Evolutionary conservation across 441 rosid species (phyloP), one percentile per base, ranked within the genome.

Genomic region (Euphorbia celastroides): DNA sequence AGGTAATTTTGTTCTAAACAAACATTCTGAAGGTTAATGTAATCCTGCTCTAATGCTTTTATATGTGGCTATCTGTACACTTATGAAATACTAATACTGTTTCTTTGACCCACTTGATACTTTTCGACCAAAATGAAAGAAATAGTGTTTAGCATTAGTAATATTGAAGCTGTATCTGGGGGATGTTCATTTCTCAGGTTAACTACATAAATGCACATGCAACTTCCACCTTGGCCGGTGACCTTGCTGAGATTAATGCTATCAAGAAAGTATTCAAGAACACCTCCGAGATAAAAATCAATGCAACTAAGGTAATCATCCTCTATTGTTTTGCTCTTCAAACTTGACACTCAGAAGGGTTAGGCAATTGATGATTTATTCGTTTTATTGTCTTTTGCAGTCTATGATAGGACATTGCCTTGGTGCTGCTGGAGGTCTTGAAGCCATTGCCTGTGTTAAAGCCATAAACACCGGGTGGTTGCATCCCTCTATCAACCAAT

Each of bases 361-460:
- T 44, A 19, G 51, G 20, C 67, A 36, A 31, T 36, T 78, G 62
- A 60, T 34, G 5, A 58, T 55, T 60, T 63, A 27, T 19, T 2
- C 57, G 14, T 70, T 41, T 50, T 55, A 62, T 61, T 48, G 28
- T 63, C 52, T 63, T 58, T 76, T 77, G 67, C 87, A 89, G 98
- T 93, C 98, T 17, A 87, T 93, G 98, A 91, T 93, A 71, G 98
- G 98, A 58, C 98, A 93, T 79, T 90, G 97, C 80, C 97, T 93
- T 9, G 98, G 98, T 69, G 96, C 98, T 65, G 92, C 98, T 60
- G 97, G 98, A 65, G 98, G 98, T 70, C 70, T 93, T 73, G 98
- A 93, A 86, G 98, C 96, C 66, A 90, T 93, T 32, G 98, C 98
- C 54, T 76, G 84, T 2, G 84, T 87, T 71, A 91, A 91, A 83